These are phyloP conservation scores for Metschnikowia lachancei DNA, from an alignment of 805 yeast species.

Conservation along the genomic window DNA sequence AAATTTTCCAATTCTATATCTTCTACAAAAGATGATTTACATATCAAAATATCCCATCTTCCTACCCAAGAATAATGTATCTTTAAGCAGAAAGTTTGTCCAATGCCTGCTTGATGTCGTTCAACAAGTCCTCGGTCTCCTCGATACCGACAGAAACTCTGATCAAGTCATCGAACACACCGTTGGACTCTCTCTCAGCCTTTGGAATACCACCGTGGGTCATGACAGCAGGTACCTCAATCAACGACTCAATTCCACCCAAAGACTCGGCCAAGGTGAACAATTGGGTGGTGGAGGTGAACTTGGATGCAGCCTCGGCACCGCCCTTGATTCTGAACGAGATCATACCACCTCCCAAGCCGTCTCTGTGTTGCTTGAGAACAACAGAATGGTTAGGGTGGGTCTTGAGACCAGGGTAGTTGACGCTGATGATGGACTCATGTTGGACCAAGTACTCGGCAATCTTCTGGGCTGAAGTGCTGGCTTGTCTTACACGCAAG, in stretches of 20 bases:
- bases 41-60: background rate
- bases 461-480: slow-evolving; percentile 61
- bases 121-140: slow-evolving; percentile 71
- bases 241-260: slow-evolving; percentile 83
- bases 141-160: slow-evolving; percentile 87
- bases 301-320: slow-evolving; percentile 67
- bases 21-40: background rate
- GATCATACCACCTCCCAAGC: slow-evolving; percentile 89
- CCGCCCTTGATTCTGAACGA: slow-evolving; percentile 86
- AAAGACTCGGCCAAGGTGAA: slow-evolving; percentile 87
- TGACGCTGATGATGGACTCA: slow-evolving; percentile 59
- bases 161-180: slow-evolving; percentile 78
- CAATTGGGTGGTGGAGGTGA: slow-evolving; percentile 69
- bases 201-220: slow-evolving; percentile 88
- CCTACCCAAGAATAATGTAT: background rate
- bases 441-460: slow-evolving; percentile 59
- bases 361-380: slow-evolving; percentile 72
- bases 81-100: slow-evolving; percentile 5
- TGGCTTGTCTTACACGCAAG: slow-evolving; percentile 70
- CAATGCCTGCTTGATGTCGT: slow-evolving; percentile 65
- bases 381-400: slow-evolving; percentile 66
- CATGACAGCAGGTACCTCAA: slow-evolving; percentile 89
- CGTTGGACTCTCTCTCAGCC: slow-evolving; percentile 72
- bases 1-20: no score
- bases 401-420: slow-evolving; percentile 78